Evolutionary conservation across 75 land plant genomes (phyloP).

Genomic region (Selaginella moellendorffii): DNA sequence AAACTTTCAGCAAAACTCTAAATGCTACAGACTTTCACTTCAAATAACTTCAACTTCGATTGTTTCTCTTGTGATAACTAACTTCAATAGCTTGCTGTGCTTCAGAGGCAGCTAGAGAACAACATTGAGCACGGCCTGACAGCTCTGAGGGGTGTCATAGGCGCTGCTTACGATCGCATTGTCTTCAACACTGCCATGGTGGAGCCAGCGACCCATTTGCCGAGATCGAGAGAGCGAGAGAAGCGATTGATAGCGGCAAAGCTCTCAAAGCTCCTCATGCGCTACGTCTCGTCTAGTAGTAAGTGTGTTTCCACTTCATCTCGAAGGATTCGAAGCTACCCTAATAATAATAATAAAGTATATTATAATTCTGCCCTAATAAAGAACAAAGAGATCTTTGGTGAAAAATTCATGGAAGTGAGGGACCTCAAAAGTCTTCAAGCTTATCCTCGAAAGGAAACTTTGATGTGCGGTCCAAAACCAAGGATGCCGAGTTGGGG

Average conservation of each 20-base stretch:
- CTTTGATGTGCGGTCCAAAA: no score
- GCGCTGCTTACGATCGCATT: constrained; percentile 90
- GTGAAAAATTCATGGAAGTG: no score
- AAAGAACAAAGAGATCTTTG: no score
- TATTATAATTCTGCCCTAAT: no score
- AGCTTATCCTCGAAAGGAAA: no score
- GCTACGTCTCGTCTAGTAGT: no score
- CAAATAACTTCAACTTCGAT: constrained; percentile 69
- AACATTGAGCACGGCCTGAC: constrained; percentile 76
- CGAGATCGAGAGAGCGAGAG: constrained; percentile 74
- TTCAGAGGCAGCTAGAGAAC: constrained; percentile 44
- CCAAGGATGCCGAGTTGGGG: no score
- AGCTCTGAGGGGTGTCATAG: constrained; percentile 73
- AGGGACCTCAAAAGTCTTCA: no score
- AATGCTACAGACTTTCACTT: constrained; percentile 82
- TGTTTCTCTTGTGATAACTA: no score
- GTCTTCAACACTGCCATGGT: constrained; percentile 87
- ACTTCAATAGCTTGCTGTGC: background rate
- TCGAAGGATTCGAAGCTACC: no score
- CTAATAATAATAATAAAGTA: no score
- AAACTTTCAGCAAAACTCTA: constrained; percentile 51
- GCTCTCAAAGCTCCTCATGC: constrained; percentile 59
- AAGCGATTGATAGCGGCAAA: constrained; percentile 91
- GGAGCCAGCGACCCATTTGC: constrained; percentile 54
- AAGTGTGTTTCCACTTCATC: no score